These are phyloP conservation scores for Athelia psychrophila DNA, from an alignment of 1,284 basidiomycete species.

Conservation along the genomic window DNA sequence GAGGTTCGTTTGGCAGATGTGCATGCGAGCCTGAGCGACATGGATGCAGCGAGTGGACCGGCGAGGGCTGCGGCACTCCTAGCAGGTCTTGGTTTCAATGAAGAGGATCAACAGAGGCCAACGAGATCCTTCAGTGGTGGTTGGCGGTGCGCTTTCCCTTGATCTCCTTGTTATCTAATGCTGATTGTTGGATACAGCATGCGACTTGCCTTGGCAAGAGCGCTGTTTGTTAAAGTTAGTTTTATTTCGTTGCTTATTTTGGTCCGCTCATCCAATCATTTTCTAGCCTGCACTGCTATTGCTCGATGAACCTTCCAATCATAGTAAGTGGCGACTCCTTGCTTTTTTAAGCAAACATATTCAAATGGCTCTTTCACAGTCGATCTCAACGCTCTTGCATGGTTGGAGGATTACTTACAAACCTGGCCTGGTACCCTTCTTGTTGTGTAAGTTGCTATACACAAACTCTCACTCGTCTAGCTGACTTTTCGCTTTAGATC, in stretches of 20 bases:
- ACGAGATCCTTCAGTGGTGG: conserved; percentile 96
- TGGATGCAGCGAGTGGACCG: conserved; percentile 97
- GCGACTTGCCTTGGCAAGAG: conserved; percentile 82
- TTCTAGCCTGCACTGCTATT: conserved; percentile 73
- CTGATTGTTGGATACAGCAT: conserved; percentile 47
- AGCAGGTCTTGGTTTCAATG: conserved; percentile 88
- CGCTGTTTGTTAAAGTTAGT: conserved; percentile 89
- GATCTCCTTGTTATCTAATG: not conserved
- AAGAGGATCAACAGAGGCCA: conserved; percentile 80
- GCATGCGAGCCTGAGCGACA: conserved; percentile 88
- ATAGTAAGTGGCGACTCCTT: conserved; percentile 60
- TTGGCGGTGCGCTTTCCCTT: conserved; percentile 64
- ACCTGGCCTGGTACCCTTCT: conserved; percentile 95
- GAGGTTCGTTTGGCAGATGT: conserved; percentile 87
- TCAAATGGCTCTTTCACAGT: conserved; percentile 36
- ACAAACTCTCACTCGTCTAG: not conserved
- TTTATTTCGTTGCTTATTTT: not conserved
- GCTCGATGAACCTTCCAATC: conserved; percentile 98
- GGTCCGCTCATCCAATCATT: conserved; percentile 6
- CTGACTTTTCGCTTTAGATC: conserved; percentile 51
- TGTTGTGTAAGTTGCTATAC: conserved; percentile 68
- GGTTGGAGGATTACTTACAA: conserved; percentile 95
- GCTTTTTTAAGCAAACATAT: conserved; percentile 3
- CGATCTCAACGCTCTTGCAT: conserved; percentile 81
- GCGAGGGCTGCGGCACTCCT: conserved; percentile 88